Evolutionary conservation across 192 early-diverging fungal genomes (phyloP).

Genomic region (Backusella psychrophila): DNA sequence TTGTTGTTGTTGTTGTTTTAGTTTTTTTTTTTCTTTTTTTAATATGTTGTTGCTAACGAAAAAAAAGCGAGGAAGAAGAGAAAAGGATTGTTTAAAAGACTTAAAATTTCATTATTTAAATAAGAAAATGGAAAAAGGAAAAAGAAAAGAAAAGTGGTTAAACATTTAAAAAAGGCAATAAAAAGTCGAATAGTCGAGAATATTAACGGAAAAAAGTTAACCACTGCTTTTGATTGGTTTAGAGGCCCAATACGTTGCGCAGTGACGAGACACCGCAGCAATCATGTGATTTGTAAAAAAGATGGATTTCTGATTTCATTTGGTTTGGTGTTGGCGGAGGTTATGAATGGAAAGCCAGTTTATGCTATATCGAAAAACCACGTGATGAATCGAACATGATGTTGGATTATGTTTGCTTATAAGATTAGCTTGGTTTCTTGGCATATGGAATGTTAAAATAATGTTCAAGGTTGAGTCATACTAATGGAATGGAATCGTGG

Average conservation of each 20-base stretch:
- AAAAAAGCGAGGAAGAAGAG: neutral
- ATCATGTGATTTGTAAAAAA: neutral
- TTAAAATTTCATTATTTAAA: constrained; percentile 5
- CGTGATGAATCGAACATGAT: neutral
- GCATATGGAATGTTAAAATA: neutral
- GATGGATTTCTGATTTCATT: neutral
- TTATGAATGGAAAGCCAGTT: neutral
- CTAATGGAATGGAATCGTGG: neutral
- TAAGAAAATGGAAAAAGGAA: neutral
- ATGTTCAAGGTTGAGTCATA: neutral
- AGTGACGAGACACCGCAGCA: neutral
- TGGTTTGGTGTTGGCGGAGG: neutral
- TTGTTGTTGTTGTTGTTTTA: neutral
- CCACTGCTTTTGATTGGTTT: neutral
- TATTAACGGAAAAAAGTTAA: neutral
- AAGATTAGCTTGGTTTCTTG: neutral
- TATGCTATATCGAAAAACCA: neutral
- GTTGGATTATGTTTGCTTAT: neutral
- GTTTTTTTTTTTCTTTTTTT: neutral
- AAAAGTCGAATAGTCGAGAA: neutral
- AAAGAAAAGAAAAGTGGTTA: neutral
- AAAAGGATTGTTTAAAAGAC: neutral
- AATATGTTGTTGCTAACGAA: neutral
- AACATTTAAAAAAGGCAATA: neutral
- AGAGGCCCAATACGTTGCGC: neutral